Conservation (phyloP, 2,329 filamentous ascomycete genomes). For the Penicillium palitans region DNA sequence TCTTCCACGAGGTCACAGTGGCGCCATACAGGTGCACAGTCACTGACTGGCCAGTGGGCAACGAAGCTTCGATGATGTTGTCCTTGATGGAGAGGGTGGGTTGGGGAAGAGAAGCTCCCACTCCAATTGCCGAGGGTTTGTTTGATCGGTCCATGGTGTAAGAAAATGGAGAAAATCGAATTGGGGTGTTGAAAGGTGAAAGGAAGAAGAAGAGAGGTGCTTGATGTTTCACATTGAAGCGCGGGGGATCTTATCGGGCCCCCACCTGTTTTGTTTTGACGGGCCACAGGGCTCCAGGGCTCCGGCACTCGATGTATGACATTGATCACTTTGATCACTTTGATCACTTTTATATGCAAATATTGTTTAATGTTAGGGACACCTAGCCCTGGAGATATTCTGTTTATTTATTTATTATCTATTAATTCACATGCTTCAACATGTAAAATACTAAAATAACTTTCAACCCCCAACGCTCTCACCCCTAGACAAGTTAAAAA, state of each 20-base stretch:
- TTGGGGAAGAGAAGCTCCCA: constrained; percentile 71
- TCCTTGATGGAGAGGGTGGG: constrained; percentile 75
- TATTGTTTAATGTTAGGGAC: no score
- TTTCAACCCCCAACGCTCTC: no score
- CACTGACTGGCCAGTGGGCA: constrained; percentile 84
- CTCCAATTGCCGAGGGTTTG: constrained; percentile 74
- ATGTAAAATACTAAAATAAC: no score
- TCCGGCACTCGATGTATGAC: neutral
- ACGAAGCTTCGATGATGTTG: constrained; percentile 71
- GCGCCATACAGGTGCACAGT: constrained; percentile 87
- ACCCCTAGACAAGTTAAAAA: no score
- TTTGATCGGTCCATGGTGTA: constrained; percentile 72
- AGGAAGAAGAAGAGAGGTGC: constrained; percentile 2
- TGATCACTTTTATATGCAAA: neutral
- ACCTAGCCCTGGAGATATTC: no score
- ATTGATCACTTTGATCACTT: neutral
- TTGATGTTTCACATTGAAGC: constrained; percentile 1
- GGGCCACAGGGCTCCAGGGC: neutral
- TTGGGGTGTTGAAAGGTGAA: neutral
- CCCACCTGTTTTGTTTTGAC: constrained; percentile 5
- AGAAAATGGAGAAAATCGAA: neutral
- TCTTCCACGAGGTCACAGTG: constrained; percentile 91
- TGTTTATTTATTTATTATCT: no score
- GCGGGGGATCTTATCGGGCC: constrained; percentile 8
- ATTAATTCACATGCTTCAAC: no score